Base-by-base conservation (phyloP, 208 protist species). In the Lotmaria passim region DNA sequence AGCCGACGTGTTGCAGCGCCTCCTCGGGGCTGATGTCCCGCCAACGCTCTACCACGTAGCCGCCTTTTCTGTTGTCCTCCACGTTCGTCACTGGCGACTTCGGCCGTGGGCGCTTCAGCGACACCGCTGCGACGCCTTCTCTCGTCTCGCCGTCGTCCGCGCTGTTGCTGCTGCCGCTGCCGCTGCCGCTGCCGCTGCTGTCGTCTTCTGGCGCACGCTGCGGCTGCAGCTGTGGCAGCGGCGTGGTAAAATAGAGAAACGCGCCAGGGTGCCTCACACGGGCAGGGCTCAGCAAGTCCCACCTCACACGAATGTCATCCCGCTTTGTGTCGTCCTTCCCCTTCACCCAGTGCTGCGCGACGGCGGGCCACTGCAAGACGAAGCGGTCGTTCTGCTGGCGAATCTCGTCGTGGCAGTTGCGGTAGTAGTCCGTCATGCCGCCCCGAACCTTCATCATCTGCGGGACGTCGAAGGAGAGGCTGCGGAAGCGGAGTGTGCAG, bases 341-440 rank as follows among this genome's bases (percentile, higher is more conserved):
- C 64, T 95, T 95, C 30, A 90, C 73, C 75, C 87, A 92, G 61
- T 78, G 73, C 63, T 87, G 78, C 46, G 90, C 80, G n/a, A 95
- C 72, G 11, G 85, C 53, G 7, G 87, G 83, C 87, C 90, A 95
- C 63, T 83, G 83, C 44, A 69, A 47, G 2, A 95, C 59, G 65
- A 95, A 93, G 14, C 73, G 73, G 28, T 83, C 67, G 61, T 95
- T 93, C 76, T 93, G 86, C 60, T 64, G 52, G 28, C 72, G 62
- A 41, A 94, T 93, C 7, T 92, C 88, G 11, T 87, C 83, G 36
- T 82, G 75, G 43, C 86, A 78, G 43, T 70, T 86, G 28, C 81
- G 83, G 75, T 97, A 97, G 77, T 93, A 97, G 56, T 93, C 83
- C 47, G 89, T 94, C 90, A 97, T 95, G 33, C 93, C 93, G 7